These are phyloP conservation scores for Fraxinus platypoda DNA, from an alignment of 305 asterid genomes.

Conservation along the genomic window DNA sequence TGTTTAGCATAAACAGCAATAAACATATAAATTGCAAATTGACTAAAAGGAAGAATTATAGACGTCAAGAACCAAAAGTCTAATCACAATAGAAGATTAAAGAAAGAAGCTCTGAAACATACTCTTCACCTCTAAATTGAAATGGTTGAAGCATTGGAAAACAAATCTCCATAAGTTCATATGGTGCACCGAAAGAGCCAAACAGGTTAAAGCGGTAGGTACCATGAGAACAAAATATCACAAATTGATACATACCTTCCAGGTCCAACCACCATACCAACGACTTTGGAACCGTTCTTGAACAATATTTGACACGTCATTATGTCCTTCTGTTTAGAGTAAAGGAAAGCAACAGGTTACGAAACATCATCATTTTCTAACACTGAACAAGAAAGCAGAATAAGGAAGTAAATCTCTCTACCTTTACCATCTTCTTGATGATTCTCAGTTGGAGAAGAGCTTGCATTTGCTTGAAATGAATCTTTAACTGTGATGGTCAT, in stretches of 20 bases:
- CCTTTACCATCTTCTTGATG: conserved; percentile 43
- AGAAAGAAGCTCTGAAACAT: background rate
- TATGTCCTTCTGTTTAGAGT: conserved; percentile 38
- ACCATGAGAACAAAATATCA: conserved; percentile 2
- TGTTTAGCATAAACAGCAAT: conserved; percentile 1
- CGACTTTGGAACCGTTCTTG: conserved; percentile 59
- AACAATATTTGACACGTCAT: conserved; percentile 21
- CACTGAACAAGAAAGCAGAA: conserved; percentile 18
- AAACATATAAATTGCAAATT: background rate
- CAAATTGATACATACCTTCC: conserved; percentile 33
- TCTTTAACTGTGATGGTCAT: conserved; percentile 25
- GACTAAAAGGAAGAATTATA: background rate
- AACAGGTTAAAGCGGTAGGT: background rate
- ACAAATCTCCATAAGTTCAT: conserved; percentile 12
- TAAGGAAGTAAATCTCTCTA: conserved; percentile 18
- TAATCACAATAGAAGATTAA: background rate
- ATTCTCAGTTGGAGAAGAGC: conserved; percentile 32
- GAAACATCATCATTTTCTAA: conserved; percentile 13
- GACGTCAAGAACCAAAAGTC: background rate
- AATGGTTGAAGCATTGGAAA: background rate
- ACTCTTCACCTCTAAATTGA: conserved; percentile 5
- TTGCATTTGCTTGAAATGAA: conserved; percentile 34
- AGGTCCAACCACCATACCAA: conserved; percentile 82
- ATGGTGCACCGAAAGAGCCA: conserved; percentile 17
- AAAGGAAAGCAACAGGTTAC: conserved; percentile 17